Conservation (phyloP, 306 rosid genomes). For the Astragalus membranaceus region DNA sequence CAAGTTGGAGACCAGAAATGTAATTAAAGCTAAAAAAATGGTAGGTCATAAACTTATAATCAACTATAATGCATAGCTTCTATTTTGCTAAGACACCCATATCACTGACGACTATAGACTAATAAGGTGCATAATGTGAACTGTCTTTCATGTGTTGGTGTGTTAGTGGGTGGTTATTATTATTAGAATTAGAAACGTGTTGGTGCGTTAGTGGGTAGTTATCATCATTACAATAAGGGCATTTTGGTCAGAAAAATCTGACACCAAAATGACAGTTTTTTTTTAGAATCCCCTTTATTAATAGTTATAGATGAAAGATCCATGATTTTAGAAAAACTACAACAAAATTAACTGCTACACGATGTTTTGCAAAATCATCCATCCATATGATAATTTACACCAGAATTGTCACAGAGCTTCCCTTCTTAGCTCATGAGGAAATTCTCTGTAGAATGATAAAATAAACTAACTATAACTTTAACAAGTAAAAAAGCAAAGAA, state of each 20-base stretch:
- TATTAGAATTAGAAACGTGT: no score
- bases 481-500: neutral
- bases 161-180: no score
- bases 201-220: no score
- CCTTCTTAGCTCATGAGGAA: neutral
- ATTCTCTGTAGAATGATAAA: neutral
- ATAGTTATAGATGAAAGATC: neutral
- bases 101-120: neutral
- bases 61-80: neutral
- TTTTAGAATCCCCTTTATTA: no score
- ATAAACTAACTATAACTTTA: conserved; percentile 1
- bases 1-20: no score
- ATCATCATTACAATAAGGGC: no score
- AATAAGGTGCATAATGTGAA: neutral
- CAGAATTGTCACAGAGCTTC: conserved; percentile 7
- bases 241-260: no score
- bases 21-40: neutral
- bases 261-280: no score
- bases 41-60: neutral
- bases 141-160: no score
- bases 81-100: neutral
- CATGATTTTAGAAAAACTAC: neutral
- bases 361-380: conserved; percentile 5
- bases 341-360: neutral
- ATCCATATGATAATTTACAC: conserved; percentile 17